phyloP scores from a whole-genome alignment of 73 alveolate genomes.

The Paraurostyla sp. region DNA sequence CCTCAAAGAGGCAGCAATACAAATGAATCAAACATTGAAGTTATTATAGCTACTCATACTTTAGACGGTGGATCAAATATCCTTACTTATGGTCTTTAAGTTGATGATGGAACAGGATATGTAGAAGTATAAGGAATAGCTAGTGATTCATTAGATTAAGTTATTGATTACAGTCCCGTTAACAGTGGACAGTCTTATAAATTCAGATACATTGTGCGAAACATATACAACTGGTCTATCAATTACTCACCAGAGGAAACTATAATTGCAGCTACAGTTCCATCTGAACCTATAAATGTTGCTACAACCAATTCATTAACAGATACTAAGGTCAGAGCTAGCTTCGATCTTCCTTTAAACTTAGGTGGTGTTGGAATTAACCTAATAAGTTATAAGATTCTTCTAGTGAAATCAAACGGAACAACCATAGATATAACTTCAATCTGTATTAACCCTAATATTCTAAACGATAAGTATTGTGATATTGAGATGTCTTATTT shows the following conservation, averaged over 20 bases:
- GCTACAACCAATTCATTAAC: not conserved
- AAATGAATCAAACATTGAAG: not conserved
- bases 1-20: constrained; percentile 38
- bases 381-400: constrained; percentile 21
- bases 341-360: constrained; percentile 60
- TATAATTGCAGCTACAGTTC: constrained; percentile 53
- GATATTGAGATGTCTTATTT: not conserved
- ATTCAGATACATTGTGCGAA: constrained; percentile 37
- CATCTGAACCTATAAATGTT: constrained; percentile 47
- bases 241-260: constrained; percentile 40
- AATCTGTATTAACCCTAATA: constrained; percentile 20
- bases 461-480: not conserved
- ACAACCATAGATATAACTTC: not conserved
- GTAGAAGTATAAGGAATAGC: not conserved
- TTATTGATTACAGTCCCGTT: not conserved
- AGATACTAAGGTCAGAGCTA: constrained; percentile 17
- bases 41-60: not conserved
- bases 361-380: constrained; percentile 63
- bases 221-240: constrained; percentile 62
- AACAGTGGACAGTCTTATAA: constrained; percentile 62
- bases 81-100: constrained; percentile 47
- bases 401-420: not conserved
- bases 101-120: constrained; percentile 68
- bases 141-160: not conserved
- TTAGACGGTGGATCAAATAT: constrained; percentile 61